Base-by-base conservation (phyloP, 2,329 filamentous ascomycete genomes). In the Sarocladium oryzae region DNA sequence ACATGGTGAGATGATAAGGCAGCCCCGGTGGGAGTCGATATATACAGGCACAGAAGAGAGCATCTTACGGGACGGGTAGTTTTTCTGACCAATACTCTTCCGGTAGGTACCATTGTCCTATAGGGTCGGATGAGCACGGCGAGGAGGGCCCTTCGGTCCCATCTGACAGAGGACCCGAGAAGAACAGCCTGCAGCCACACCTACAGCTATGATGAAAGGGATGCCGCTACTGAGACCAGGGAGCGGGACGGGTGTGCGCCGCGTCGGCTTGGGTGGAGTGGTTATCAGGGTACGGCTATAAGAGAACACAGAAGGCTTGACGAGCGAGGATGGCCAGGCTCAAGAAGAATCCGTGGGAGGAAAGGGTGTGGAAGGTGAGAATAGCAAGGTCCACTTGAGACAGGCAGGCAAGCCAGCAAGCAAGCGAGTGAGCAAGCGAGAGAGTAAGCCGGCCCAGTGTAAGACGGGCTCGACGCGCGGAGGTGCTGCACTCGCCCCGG, bases 21-120 rank as follows among this genome's bases (percentile, higher is more conserved):
- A 23, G 40, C 37, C 37, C 20, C 7, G 45, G 18, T 28, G 35
- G 10, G 45, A 9, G 45, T 35, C 45, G 45, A 49, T 49, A 49
- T 49, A 49, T 49, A 35, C 26, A 35, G 28, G 11, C 40, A 28
- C 16, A 20, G 40, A 28, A 15, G 21, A 28, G 4, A 20, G 3
- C 40, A 45, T 45, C 40, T 13, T n/a, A n/a, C 18, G 3, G 40
- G 21, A n/a, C 40, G 40, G 24, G 21, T 15, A 21, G n/a, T 30
- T 8, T 16, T 28, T 18, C 24, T 26, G 40, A 3, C 8, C 40
- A 26, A 45, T 26, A 11, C 21, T 26, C 4, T 26, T 26, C 8
- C n/a, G 3, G 18, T 8, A 15, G 15, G 10, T 41, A 20, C 13
- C 21, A 45, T n/a, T 6, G 11, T 40, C 11, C 11, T 16, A 16